Conservation (phyloP, 2,329 filamentous ascomycete genomes). For the Sporothrix sp. region DNA sequence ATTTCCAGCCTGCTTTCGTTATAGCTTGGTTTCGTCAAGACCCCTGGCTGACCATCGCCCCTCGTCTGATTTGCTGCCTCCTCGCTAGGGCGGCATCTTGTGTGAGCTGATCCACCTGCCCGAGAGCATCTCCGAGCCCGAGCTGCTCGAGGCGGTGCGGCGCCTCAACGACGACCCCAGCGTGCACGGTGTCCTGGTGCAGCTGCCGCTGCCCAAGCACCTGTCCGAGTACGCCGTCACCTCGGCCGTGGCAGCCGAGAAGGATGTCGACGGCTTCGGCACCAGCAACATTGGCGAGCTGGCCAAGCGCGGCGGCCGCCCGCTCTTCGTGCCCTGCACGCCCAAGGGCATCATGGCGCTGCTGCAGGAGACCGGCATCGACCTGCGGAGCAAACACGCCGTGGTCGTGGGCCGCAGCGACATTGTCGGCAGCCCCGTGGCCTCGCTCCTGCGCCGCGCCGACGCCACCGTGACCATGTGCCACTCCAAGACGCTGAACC, state of each 20-base stretch:
- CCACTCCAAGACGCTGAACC: constrained; percentile 73
- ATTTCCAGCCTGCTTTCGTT: neutral
- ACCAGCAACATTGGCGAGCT: constrained; percentile 91
- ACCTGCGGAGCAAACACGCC: constrained; percentile 80
- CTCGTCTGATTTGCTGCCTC: too few relatives aligned
- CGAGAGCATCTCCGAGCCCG: constrained; percentile 69
- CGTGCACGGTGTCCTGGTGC: constrained; percentile 88
- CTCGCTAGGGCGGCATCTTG: constrained; percentile 65
- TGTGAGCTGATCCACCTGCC: constrained; percentile 81
- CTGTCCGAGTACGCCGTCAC: constrained; percentile 87
- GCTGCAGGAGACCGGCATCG: constrained; percentile 71
- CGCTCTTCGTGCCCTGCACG: constrained; percentile 88
- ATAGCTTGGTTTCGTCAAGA: too few relatives aligned
- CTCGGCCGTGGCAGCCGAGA: constrained; percentile 81
- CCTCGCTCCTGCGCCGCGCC: constrained; percentile 88
- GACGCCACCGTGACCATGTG: constrained; percentile 95
- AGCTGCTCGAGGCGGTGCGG: constrained; percentile 74
- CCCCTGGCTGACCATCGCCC: neutral
- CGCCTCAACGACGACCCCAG: constrained; percentile 75
- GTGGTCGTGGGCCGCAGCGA: constrained; percentile 92
- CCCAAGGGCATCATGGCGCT: constrained; percentile 96
- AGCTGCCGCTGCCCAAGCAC: constrained; percentile 80
- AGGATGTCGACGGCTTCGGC: constrained; percentile 97
- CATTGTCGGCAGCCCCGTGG: constrained; percentile 94
- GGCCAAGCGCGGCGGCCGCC: constrained; percentile 84